phyloP scores from a whole-genome alignment of 352 stramenopile species.

The Pythium guiyangense region DNA sequence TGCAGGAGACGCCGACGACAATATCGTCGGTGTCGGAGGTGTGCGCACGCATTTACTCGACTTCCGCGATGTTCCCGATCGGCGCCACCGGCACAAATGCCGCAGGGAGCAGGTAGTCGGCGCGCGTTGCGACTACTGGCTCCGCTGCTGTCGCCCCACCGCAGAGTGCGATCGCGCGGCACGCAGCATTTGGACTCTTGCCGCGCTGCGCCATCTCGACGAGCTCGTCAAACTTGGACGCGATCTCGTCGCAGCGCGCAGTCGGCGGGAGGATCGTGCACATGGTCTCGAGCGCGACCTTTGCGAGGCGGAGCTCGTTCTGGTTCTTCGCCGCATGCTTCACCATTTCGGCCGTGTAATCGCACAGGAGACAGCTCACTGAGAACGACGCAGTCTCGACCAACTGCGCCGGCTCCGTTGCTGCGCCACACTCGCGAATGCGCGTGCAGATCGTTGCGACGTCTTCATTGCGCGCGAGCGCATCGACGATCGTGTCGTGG shows the following conservation, averaged over 20 bases:
- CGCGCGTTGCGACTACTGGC: constrained; percentile 18
- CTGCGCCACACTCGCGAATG: constrained; percentile 31
- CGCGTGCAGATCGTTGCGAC: constrained; percentile 48
- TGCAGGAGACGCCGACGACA: no score
- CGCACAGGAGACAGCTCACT: constrained; percentile 70
- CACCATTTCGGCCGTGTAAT: constrained; percentile 70
- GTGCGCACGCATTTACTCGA: background rate
- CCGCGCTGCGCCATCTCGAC: constrained; percentile 46
- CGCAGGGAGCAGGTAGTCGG: constrained; percentile 9
- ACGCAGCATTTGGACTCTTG: constrained; percentile 60
- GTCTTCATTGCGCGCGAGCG: constrained; percentile 41
- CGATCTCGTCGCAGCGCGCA: constrained; percentile 58
- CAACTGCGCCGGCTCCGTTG: background rate
- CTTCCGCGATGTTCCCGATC: background rate
- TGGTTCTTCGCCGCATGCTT: constrained; percentile 36
- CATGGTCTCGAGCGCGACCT: constrained; percentile 71
- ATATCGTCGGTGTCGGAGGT: no score
- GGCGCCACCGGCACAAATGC: constrained; percentile 11
- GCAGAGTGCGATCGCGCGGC: constrained; percentile 53
- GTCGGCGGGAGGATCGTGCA: constrained; percentile 61
- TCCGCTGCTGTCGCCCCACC: constrained; percentile 27
- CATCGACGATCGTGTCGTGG: constrained; percentile 42
- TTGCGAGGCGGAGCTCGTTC: constrained; percentile 49
- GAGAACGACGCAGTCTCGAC: constrained; percentile 31
- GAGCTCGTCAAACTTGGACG: constrained; percentile 75